These are phyloP conservation scores for Euphorbia pulcherrima DNA, from an alignment of 345 rosid genomes.

Conservation along the genomic window DNA sequence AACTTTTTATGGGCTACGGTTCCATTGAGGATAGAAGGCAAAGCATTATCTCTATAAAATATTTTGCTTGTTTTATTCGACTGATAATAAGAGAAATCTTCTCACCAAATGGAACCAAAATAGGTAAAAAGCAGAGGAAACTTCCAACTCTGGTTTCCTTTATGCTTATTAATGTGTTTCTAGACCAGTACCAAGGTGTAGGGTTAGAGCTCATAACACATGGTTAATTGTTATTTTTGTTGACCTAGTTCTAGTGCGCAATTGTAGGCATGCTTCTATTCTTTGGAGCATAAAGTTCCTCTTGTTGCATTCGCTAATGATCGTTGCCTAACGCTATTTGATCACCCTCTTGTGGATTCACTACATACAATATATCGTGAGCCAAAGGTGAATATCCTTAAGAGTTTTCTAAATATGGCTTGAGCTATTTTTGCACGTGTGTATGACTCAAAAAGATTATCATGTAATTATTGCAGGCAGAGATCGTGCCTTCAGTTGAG, in stretches of 20 bases:
- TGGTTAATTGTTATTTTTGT: neutral
- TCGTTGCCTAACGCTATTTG: slow-evolving; percentile 81
- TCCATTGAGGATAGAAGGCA: too few relatives aligned
- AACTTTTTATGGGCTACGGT: neutral
- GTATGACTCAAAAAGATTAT: neutral
- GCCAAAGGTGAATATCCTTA: slow-evolving; percentile 55
- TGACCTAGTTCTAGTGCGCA: neutral
- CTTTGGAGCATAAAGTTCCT: slow-evolving; percentile 76
- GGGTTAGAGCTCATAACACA: neutral
- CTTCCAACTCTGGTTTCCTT: neutral
- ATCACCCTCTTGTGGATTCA: slow-evolving; percentile 72
- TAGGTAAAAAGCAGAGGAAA: neutral
- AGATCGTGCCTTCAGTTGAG: slow-evolving; percentile 76
- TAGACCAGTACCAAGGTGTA: neutral
- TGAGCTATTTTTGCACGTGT: slow-evolving; percentile 10
- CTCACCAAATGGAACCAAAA: neutral
- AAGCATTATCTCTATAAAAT: neutral
- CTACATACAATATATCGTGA: slow-evolving; percentile 71
- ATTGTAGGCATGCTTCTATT: slow-evolving; percentile 68
- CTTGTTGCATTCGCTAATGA: slow-evolving; percentile 78
- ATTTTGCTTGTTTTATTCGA: neutral
- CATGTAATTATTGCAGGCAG: slow-evolving; percentile 53
- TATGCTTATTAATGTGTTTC: neutral
- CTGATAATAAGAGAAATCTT: neutral
- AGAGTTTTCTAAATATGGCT: slow-evolving; percentile 13